Evolutionary conservation across 2,329 filamentous ascomycete species (phyloP), one percentile per base, ranked within the genome.

Genomic region (Macrophomina tecta): DNA sequence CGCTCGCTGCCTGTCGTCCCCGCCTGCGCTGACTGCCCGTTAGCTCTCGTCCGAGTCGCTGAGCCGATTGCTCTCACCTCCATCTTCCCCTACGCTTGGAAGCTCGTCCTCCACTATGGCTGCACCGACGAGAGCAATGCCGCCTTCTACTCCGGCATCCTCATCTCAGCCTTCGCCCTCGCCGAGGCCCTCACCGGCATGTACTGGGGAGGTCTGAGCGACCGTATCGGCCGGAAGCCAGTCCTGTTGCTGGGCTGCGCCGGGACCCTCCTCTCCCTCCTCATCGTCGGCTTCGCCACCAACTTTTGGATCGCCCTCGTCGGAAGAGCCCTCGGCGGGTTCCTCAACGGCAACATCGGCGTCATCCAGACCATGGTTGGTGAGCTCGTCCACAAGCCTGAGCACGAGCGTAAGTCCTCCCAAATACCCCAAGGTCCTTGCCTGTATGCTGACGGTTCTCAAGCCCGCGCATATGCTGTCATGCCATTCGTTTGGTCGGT

Each of bases 401-500:
- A 94, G 73, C 92, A 96, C 79, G 93, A 97, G 80, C 92, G 90
- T 92, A 80, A 83, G 89, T 86, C 51, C 34, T 42, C 4, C 11
- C 30, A 38, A 11, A 45, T 9, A 14, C 70, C 56, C 36, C 42
- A 12, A 14, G 16, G 2, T 11, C n/a, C 3, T 28, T 12, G 23
- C 48, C 28, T 3, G 45, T 14, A 30, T 65, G 68, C 68, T 67
- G 69, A 72, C 52, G 55, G 48, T 63, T 40, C 4, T 69, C n/a
- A 72, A 92, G 91, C 93, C 67, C 88, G 90, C 69, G 94, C 94
- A 34, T 97, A 94, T 77, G 89, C 93, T 2, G 87, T 97, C 52
- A 97, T 97, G 92, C 94, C 94, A 0, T 97, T 97, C 74, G 91
- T 97, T 7, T 97, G 94, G 93, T 90, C 87, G 55, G 89, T 97